phyloP scores from a whole-genome alignment of 768 basidiomycete genomes.

The Xerocomellus dryophilus region DNA sequence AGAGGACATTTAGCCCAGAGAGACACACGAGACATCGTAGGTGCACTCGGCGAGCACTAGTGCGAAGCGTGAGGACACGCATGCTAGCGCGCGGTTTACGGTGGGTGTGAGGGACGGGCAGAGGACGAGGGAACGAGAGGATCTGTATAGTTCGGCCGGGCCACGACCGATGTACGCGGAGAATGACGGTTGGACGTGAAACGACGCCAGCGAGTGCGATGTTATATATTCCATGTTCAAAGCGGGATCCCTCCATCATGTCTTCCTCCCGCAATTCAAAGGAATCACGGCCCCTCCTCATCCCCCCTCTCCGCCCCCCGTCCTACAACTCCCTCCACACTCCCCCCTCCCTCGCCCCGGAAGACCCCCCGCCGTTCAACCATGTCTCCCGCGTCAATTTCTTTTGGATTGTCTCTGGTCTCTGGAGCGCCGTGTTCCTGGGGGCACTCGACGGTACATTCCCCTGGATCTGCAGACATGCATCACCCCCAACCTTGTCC shows the following conservation, averaged over 20 bases:
- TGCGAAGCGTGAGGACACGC: not conserved
- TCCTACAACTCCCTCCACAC: slow-evolving; percentile 46
- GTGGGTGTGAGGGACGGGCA: not conserved
- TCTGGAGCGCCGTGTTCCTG: slow-evolving; percentile 83
- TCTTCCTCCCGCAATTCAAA: slow-evolving; percentile 33
- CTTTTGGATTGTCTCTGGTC: slow-evolving; percentile 68
- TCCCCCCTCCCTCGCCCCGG: slow-evolving; percentile 30
- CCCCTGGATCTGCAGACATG: not conserved
- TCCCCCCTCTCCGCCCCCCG: slow-evolving; percentile 25
- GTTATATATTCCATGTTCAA: slow-evolving; percentile 23
- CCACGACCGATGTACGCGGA: slow-evolving; percentile 30
- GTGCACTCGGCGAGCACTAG: not conserved
- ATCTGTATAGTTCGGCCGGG: slow-evolving; percentile 6
- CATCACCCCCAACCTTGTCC: not conserved
- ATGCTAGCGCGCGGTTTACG: not conserved
- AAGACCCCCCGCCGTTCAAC: slow-evolving; percentile 36
- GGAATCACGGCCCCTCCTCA: slow-evolving; percentile 59
- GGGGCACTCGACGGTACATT: slow-evolving; percentile 78
- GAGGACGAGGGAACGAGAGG: too few relatives aligned
- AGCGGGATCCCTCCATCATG: slow-evolving; percentile 24
- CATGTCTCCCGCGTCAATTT: slow-evolving; percentile 53
- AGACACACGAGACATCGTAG: not conserved
- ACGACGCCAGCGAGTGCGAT: slow-evolving; percentile 17
- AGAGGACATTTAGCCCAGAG: not conserved
- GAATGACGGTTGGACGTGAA: slow-evolving; percentile 27